Percentiles rank a stretch among this genome's conserved stretches.
phyloP scores from a whole-genome alignment of 768 basidiomycete genomes.

The Mycena amicta region DNA sequence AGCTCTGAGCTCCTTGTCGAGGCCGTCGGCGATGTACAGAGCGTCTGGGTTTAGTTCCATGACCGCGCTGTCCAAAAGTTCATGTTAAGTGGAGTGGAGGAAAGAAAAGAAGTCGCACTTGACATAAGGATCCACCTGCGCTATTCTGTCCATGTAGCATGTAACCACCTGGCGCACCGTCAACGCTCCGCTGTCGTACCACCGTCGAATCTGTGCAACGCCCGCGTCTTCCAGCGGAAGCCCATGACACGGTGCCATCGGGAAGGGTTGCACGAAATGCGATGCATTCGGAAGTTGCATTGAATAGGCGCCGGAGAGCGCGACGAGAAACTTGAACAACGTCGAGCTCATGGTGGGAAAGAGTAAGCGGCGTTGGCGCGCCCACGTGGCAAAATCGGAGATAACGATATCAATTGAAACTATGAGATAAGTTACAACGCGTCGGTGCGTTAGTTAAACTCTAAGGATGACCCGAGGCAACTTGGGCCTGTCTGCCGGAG shows the following conservation, averaged over 20 bases:
- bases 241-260: slow-evolving; percentile 19
- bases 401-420: too few relatives aligned
- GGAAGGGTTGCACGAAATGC: slow-evolving; percentile 18
- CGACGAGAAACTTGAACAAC: neutral
- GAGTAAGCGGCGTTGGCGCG: too few relatives aligned
- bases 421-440: neutral
- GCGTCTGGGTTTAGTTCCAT: slow-evolving; percentile 24
- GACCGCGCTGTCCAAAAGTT: slow-evolving; percentile 11
- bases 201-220: slow-evolving; percentile 17
- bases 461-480: neutral
- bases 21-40: slow-evolving; percentile 15
- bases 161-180: slow-evolving; percentile 16
- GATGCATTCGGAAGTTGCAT: slow-evolving; percentile 6
- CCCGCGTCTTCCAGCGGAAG: slow-evolving; percentile 19
- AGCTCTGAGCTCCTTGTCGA: slow-evolving; percentile 16
- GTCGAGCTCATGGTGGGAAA: neutral
- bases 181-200: slow-evolving; percentile 12
- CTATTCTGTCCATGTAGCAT: slow-evolving; percentile 18
- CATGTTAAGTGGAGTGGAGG: neutral
- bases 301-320: neutral
- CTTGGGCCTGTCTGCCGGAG: neutral
- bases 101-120: slow-evolving; percentile 7
- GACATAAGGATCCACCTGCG: slow-evolving; percentile 16
- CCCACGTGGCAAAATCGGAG: too few relatives aligned
- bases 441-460: neutral